These are phyloP conservation scores for Candida boidinii DNA, from an alignment of 805 yeast genomes.

Conservation along the genomic window DNA sequence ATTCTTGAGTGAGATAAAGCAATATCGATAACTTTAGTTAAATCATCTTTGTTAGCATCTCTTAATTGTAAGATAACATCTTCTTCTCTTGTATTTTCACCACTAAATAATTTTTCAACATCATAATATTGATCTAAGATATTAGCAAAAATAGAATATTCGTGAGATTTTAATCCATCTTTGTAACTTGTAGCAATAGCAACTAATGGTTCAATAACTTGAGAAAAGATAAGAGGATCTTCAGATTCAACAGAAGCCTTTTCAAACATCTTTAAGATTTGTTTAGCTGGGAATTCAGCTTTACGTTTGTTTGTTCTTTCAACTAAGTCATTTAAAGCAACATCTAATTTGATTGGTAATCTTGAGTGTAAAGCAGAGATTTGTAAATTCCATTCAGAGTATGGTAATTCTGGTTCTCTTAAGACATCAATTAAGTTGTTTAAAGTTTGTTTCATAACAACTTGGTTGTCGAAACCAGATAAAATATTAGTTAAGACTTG, in stretches of 20 bases:
- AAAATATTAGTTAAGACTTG: slow-evolving; percentile 69
- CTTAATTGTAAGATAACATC: slow-evolving; percentile 81
- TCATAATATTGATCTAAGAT: slow-evolving; percentile 66
- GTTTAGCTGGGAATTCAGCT: slow-evolving; percentile 92
- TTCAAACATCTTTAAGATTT: slow-evolving; percentile 61
- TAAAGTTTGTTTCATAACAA: slow-evolving; percentile 79
- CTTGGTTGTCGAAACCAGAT: slow-evolving; percentile 92
- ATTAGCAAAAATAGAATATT: slow-evolving; percentile 62
- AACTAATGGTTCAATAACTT: slow-evolving; percentile 64
- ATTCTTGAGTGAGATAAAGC: slow-evolving; percentile 90
- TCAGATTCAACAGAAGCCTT: slow-evolving; percentile 44
- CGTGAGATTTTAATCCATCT: slow-evolving; percentile 78
- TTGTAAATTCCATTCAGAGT: slow-evolving; percentile 81
- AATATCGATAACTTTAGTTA: slow-evolving; percentile 60
- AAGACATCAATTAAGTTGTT: slow-evolving; percentile 63
- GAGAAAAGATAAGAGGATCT: slow-evolving; percentile 38
- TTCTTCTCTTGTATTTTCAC: slow-evolving; percentile 73
- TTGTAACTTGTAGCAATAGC: slow-evolving; percentile 62
- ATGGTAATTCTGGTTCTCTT: slow-evolving; percentile 78
- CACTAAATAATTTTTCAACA: slow-evolving; percentile 73
- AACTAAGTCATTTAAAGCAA: slow-evolving; percentile 52
- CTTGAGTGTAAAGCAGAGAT: slow-evolving; percentile 90
- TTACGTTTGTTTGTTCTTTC: slow-evolving; percentile 56
- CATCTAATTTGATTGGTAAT: slow-evolving; percentile 71
- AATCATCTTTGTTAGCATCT: slow-evolving; percentile 75